Evolutionary conservation across 2,329 filamentous ascomycete genomes (phyloP).

Genomic region (Hypomyces perniciosus): DNA sequence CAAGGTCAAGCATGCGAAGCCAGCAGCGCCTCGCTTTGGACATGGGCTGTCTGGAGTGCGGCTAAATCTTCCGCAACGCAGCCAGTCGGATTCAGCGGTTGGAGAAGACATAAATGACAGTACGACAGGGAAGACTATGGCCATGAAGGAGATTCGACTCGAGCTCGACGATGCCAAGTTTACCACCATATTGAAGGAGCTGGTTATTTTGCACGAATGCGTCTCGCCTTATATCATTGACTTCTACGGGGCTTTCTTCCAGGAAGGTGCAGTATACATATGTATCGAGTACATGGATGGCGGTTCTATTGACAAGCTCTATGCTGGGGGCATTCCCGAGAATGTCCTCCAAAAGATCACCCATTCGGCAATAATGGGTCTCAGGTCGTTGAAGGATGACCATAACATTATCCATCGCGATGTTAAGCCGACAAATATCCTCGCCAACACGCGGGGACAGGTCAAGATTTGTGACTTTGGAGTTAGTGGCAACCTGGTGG

Average conservation of each 20-base stretch:
- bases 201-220: slow-evolving; percentile 93
- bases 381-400: slow-evolving; percentile 92
- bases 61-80: slow-evolving; percentile 28
- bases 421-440: slow-evolving; percentile 98
- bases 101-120: slow-evolving; percentile 29
- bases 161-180: slow-evolving; percentile 97
- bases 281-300: slow-evolving; percentile 99
- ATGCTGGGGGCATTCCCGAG: slow-evolving; percentile 85
- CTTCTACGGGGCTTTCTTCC: slow-evolving; percentile 98
- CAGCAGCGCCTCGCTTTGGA: slow-evolving; percentile 51
- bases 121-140: slow-evolving; percentile 79
- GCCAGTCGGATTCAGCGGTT: slow-evolving; percentile 31
- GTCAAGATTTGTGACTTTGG: slow-evolving; percentile 99
- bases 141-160: slow-evolving; percentile 97
- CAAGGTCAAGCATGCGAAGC: slow-evolving; percentile 82
- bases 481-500: slow-evolving; percentile 91
- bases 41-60: slow-evolving; percentile 47
- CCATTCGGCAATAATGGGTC: slow-evolving; percentile 78
- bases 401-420: slow-evolving; percentile 99
- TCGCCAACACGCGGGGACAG: slow-evolving; percentile 83
- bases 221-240: slow-evolving; percentile 95
- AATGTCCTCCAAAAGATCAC: slow-evolving; percentile 84
- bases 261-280: slow-evolving; percentile 97
- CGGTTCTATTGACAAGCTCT: slow-evolving; percentile 94
- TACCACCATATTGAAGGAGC: slow-evolving; percentile 92